These are phyloP conservation scores for Echinosophora koreensis DNA, from an alignment of 306 rosid species.

Conservation along the genomic window DNA sequence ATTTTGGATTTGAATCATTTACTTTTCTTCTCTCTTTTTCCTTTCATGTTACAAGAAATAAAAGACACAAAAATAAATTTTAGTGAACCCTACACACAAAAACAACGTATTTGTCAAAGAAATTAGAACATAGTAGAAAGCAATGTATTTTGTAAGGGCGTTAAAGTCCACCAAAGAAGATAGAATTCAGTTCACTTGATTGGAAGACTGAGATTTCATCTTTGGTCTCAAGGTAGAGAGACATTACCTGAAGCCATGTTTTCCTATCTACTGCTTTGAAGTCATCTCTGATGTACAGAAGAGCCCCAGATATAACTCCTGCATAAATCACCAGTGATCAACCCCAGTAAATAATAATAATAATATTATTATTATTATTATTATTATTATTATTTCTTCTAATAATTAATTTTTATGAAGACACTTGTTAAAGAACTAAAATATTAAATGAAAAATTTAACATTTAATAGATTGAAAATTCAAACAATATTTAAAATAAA, in stretches of 20 bases:
- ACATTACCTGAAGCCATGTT: constrained; percentile 64
- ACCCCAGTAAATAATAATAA: neutral
- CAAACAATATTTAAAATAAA: too few species aligned
- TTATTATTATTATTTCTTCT: too few species aligned
- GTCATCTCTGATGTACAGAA: constrained; percentile 67
- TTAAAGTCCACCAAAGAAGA: constrained; percentile 40
- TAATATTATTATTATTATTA: too few species aligned
- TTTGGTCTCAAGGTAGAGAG: neutral
- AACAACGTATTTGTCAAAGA: neutral
- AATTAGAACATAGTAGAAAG: constrained; percentile 4
- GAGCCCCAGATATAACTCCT: constrained; percentile 80
- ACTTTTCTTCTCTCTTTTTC: too few species aligned
- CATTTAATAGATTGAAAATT: too few species aligned
- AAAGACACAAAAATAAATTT: too few species aligned
- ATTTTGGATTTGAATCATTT: too few species aligned
- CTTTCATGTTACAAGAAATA: too few species aligned
- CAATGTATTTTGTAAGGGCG: constrained; percentile 24
- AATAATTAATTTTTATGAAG: too few species aligned
- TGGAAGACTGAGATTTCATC: neutral
- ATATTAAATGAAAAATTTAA: too few species aligned
- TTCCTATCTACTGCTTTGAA: constrained; percentile 58
- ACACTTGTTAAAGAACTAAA: too few species aligned
- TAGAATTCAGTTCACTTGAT: constrained; percentile 3
- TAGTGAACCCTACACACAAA: too few species aligned
- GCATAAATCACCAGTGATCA: constrained; percentile 30